phyloP scores from a whole-genome alignment of 441 rosid species.

The Adansonia madagascariensis region DNA sequence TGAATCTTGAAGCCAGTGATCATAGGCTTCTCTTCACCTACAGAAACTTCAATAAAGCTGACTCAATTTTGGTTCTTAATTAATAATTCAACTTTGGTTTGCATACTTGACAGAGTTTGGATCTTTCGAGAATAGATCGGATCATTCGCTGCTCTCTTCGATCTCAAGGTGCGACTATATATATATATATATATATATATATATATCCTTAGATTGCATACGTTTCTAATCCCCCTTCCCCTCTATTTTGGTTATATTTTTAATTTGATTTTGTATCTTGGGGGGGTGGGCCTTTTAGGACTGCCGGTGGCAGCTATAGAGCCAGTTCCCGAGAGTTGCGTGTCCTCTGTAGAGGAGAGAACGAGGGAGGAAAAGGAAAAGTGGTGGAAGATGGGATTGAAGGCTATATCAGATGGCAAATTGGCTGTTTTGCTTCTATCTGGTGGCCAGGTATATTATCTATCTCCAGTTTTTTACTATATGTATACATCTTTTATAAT shows the following conservation, averaged over 20 bases:
- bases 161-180: constrained; percentile 66
- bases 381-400: constrained; percentile 97
- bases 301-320: constrained; percentile 86
- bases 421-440: constrained; percentile 92
- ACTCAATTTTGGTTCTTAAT: background rate
- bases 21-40: too few relatives aligned
- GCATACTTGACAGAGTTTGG: constrained; percentile 58
- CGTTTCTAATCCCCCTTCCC: background rate
- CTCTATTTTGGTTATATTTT: background rate
- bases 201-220: background rate
- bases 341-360: constrained; percentile 83
- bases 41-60: background rate
- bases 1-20: too few relatives aligned
- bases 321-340: constrained; percentile 80
- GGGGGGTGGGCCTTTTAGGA: constrained; percentile 39
- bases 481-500: constrained; percentile 4
- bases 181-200: background rate
- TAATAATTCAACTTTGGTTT: constrained; percentile 1
- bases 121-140: constrained; percentile 96
- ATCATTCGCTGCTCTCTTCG: constrained; percentile 90
- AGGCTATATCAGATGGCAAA: constrained; percentile 80
- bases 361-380: constrained; percentile 73
- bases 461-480: constrained; percentile 13
- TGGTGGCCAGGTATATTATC: constrained; percentile 89
- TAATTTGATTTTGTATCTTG: constrained; percentile 20